These are phyloP conservation scores for Digitaria exilis DNA, from an alignment of 202 grass and related monocot species.

Conservation along the genomic window DNA sequence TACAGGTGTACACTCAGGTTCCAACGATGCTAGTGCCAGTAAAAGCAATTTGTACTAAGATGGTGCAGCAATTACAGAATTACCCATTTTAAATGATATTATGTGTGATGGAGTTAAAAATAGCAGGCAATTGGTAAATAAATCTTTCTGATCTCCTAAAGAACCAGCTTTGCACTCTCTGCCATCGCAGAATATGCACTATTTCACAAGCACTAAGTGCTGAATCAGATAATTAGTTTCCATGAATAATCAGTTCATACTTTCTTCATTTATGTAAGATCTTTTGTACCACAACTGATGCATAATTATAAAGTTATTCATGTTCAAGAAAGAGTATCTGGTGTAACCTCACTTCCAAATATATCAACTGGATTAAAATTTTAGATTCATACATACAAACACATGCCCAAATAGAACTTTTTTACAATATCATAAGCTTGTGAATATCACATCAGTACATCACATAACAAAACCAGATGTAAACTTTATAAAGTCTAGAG, in stretches of 20 bases:
- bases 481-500: neutral
- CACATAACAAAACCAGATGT: neutral
- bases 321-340: neutral
- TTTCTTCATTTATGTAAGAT: too few species aligned
- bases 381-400: neutral
- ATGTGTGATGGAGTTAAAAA: neutral
- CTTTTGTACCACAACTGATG: neutral
- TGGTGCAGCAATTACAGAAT: neutral
- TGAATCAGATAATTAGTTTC: neutral
- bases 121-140: neutral
- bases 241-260: neutral
- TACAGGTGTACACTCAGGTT: constrained; percentile 1
- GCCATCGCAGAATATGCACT: neutral
- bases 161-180: neutral
- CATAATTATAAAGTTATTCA: neutral
- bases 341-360: neutral
- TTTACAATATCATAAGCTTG: too few species aligned
- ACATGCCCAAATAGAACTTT: neutral
- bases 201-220: neutral
- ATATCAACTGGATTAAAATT: neutral
- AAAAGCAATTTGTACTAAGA: constrained; percentile 7
- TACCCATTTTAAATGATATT: neutral
- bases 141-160: neutral
- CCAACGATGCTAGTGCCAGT: neutral
- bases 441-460: neutral